These are phyloP conservation scores for Bothriochloa decipiens DNA, from an alignment of 176 grass and related monocot species.

Conservation along the genomic window DNA sequence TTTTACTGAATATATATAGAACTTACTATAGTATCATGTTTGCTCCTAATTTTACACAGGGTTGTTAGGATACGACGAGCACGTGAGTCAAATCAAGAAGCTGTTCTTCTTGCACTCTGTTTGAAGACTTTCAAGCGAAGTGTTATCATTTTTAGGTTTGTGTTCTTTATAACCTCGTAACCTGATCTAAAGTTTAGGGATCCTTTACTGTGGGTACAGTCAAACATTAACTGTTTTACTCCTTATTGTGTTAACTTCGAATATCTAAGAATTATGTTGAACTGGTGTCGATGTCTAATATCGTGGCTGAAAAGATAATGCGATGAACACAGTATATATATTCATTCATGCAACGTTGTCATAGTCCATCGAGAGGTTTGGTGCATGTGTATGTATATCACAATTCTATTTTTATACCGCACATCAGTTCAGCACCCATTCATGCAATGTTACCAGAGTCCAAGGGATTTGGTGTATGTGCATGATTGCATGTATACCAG, in stretches of 20 bases:
- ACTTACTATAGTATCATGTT: conserved; percentile 19
- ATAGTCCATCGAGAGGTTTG: neutral
- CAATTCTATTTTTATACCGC: neutral
- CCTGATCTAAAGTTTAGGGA: neutral
- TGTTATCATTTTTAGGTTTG: conserved; percentile 96
- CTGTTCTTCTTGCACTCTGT: conserved; percentile 95
- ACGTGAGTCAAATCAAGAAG: conserved; percentile 88
- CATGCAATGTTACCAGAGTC: neutral
- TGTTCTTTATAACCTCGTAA: conserved; percentile 16
- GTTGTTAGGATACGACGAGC: conserved; percentile 84
- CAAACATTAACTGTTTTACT: neutral
- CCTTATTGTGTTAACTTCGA: conserved; percentile 3
- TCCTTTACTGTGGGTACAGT: neutral
- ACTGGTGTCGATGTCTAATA: neutral
- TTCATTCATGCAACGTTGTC: neutral
- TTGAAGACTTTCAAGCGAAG: conserved; percentile 88
- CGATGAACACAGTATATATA: neutral
- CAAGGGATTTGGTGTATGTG: neutral
- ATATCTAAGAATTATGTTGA: neutral
- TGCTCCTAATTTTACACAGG: conserved; percentile 51
- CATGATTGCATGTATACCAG: neutral
- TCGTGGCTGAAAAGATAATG: conserved; percentile 13
- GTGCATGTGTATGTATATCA: neutral
- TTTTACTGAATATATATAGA: conserved; percentile 15
- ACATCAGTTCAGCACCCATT: neutral